Evolutionary conservation across 1,139 yeast genomes (phyloP), one percentile per base, ranked within the genome.

Genomic region (Saccharomyces hybrid): DNA sequence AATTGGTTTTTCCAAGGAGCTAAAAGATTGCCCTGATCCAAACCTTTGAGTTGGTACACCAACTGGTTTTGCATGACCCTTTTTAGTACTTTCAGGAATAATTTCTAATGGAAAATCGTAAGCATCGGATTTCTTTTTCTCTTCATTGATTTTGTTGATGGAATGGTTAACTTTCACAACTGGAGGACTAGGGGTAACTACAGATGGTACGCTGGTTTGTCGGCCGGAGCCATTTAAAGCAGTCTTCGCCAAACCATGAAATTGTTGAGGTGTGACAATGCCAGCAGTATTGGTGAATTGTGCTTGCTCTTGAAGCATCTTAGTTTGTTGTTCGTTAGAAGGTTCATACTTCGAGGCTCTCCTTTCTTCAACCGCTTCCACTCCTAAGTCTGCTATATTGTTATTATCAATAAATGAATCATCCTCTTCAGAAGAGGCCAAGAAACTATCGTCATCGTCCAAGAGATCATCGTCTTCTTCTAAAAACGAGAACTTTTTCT

Each of bases 91-190:
- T 8, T 59, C 54, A 1, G 62, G 56, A 27, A 87, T 73, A 52
- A 88, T 70, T 53, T 78, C 83, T 44, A 78, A 73, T 1, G 96
- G 96, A 62, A 88, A 83, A 66, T 88, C 96, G 65, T 86, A 88
- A 0, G 89, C 88, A 70, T 84, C 88, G 16, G 84, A 79, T 63
- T 81, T 83, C 63, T 78, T 78, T 66, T 83, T 83, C 26, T 75
- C 75, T 26, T 70, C 70, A 49, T 75, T 76, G 16, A 81, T 66
- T 53, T 72, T 72, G 55, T 69, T 59, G 9, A 69, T 55, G 50
- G 73, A 65, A 11, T 69, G 62, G 50, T 64, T 64, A 11, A 54
- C 56, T n/a, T 49, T 28, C 20, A 41, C 23, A 7, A 23, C 38
- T 13, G 51, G 48, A 20, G 38, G 38, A 11, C 14, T 32, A 32